Evolutionary conservation across 2,329 filamentous ascomycete genomes (phyloP).

Genomic region (Hypomyces perniciosus): DNA sequence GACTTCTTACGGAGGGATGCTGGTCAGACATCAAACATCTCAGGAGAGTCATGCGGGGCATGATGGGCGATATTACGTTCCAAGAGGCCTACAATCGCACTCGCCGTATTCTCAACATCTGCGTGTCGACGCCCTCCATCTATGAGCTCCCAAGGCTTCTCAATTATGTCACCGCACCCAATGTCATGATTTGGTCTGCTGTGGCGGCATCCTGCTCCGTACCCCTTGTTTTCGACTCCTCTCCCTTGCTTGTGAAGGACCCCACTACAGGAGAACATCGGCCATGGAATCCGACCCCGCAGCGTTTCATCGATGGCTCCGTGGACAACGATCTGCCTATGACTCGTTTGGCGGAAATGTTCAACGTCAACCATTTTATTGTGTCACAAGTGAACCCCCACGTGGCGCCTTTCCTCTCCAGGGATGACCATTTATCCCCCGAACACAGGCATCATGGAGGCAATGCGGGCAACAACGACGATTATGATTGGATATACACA

Average conservation of each 20-base stretch:
- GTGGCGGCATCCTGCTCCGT: conserved; percentile 95
- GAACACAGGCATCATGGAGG: conserved; percentile 22
- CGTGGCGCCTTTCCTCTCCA: conserved; percentile 76
- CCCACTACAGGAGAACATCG: conserved; percentile 69
- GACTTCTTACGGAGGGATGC: conserved; percentile 73
- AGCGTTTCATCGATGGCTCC: conserved; percentile 88
- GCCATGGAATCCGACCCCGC: conserved; percentile 80
- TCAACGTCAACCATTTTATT: conserved; percentile 97
- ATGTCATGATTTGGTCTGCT: conserved; percentile 94
- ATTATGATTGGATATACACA: conserved; percentile 56
- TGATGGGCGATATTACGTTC: conserved; percentile 88
- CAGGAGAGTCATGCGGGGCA: conserved; percentile 69
- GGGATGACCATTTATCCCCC: conserved; percentile 57
- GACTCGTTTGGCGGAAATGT: conserved; percentile 85
- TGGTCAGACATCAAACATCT: conserved; percentile 83
- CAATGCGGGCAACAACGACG: conserved; percentile 27
- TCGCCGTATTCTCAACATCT: conserved; percentile 85
- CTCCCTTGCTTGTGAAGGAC: conserved; percentile 76
- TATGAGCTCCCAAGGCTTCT: conserved; percentile 82
- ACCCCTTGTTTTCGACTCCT: conserved; percentile 76
- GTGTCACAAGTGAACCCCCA: conserved; percentile 96
- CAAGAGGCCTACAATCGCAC: conserved; percentile 96
- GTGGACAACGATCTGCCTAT: conserved; percentile 93
- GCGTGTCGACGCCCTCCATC: conserved; percentile 79
- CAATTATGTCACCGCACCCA: conserved; percentile 89